phyloP scores from a whole-genome alignment of 257 asterid genomes.

The Cynanchum wilfordii region DNA sequence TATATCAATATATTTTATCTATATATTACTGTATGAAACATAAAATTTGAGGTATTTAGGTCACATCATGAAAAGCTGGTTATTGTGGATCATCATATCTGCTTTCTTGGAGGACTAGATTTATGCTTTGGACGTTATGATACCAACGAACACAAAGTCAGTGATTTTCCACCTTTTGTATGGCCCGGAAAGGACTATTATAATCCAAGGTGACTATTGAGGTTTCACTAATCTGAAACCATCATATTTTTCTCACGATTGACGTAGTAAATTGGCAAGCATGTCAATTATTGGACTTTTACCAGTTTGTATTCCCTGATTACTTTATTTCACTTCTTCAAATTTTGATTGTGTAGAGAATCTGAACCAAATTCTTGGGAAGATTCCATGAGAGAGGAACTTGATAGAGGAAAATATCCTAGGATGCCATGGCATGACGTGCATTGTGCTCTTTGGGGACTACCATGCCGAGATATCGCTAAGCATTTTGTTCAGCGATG shows the following conservation, averaged over 20 bases:
- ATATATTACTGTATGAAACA: constrained; percentile 1
- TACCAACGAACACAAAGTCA: constrained; percentile 66
- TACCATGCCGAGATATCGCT: constrained; percentile 91
- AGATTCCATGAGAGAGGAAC: constrained; percentile 78
- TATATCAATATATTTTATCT: not conserved
- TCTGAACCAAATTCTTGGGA: constrained; percentile 99
- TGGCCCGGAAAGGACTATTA: constrained; percentile 99
- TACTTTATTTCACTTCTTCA: not conserved
- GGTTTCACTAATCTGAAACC: not conserved
- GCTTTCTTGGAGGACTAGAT: constrained; percentile 91
- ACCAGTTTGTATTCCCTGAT: not conserved
- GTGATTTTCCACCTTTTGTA: constrained; percentile 56
- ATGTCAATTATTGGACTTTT: not conserved
- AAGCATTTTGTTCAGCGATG: constrained; percentile 97
- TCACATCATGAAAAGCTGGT: constrained; percentile 98
- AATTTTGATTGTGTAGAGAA: constrained; percentile 45
- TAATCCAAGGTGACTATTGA: constrained; percentile 66
- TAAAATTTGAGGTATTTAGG: constrained; percentile 37
- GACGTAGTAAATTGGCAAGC: not conserved
- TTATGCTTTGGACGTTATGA: constrained; percentile 94
- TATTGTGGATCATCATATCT: constrained; percentile 69
- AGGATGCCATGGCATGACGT: constrained; percentile 99
- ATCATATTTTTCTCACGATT: not conserved
- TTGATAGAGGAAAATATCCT: constrained; percentile 73
- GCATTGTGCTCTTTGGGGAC: constrained; percentile 98